Evolutionary conservation across 331 rosid genomes (phyloP), one percentile per base, ranked within the genome.

Genomic region (Acacia pycnantha): DNA sequence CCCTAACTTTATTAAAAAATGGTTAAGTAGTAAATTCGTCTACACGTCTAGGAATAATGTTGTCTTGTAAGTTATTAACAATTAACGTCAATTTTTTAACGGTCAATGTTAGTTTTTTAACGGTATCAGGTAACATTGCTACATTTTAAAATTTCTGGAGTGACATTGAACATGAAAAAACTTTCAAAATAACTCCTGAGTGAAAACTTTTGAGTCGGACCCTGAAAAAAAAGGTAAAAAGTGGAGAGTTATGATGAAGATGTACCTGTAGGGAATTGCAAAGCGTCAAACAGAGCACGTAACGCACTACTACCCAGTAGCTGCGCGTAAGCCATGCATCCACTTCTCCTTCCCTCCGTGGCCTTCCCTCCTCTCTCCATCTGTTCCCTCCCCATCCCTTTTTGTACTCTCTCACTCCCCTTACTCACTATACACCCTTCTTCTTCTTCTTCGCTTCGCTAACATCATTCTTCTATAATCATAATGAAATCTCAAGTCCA

Each of bases 321-420:
- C 90, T 85, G 86, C 92, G 88, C 87, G 88, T 84, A 88, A 83
- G 84, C 80, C 97, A 92, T 92, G 93, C 93, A 87, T 78, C 77
- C 16, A 47, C 56, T 33, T 64, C 80, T 51, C 59, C 58, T 51
- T 18, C 74, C 87, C 61, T 3, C 61, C 90, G 94, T 91, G 94
- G 85, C 94, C 43, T 77, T 19, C 16, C 68, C 77, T 82, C 83
- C 76, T 77, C 41, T 48, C 31, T 78, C 88, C 95, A 88, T 83
- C 87, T 91, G 94, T 76, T 86, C 83, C 7, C 73, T 19, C 67
- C 47, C 26, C 8, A 11, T 73, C 3, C 22, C 29, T 41, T 67
- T 67, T 16, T 33, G 73, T 4, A 16, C 48, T 19, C 72, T 14
- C 61, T 65, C 50, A 4, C 16, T 59, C 10, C 31, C 67, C 29